Base-by-base conservation (phyloP, 2,329 filamentous ascomycete genomes). In the Monosporascus sp. region DNA sequence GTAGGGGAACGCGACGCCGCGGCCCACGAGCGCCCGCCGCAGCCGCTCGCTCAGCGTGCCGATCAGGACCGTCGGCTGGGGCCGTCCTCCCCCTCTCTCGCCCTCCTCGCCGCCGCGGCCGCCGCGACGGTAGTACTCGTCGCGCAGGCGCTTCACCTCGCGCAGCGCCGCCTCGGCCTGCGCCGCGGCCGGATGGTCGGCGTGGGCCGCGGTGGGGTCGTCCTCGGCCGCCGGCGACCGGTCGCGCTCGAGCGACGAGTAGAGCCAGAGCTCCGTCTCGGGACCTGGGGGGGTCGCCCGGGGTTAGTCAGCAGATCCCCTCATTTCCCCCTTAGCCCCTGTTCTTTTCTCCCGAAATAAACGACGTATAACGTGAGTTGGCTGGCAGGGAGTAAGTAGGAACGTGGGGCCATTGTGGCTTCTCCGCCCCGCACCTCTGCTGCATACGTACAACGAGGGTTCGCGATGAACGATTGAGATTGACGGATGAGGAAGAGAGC, bases 181-280 rank as follows among this genome's bases (percentile, higher is more conserved):
- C 31, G 31, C 14, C 31, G 31, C 31, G 31, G 31, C 26, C 11
- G 31, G 31, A 9, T 35, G 31, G 31, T 35, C 31, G 31, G 31
- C 11, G 31, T 35, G 9, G 31, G 31, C 31, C 4, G 31, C 5
- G 31, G 31, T 35, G 5, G 31, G 31, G 31, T 49, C 49, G 6
- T 31, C 45, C 40, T 1, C 56, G 51, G 52, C 71, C 17, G 20
- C 24, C 31, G 50, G 15, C 5, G 41, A 67, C 55, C 2, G 2
- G 9, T 51, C 37, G 37, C 44, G 56, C 51, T 84, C 78, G 3
- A 80, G 62, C 0, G 77, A 78, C 1, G 74, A 76, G 65, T 85
- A 88, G 1, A 88, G 62, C 79, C 81, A 88, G 31, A 83, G 71
- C 56, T 88, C 79, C 0, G 86, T 88, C 63, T 87, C 85, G 0